Evolutionary conservation across 306 rosid genomes (phyloP).

Genomic region (Medicago arabica): DNA sequence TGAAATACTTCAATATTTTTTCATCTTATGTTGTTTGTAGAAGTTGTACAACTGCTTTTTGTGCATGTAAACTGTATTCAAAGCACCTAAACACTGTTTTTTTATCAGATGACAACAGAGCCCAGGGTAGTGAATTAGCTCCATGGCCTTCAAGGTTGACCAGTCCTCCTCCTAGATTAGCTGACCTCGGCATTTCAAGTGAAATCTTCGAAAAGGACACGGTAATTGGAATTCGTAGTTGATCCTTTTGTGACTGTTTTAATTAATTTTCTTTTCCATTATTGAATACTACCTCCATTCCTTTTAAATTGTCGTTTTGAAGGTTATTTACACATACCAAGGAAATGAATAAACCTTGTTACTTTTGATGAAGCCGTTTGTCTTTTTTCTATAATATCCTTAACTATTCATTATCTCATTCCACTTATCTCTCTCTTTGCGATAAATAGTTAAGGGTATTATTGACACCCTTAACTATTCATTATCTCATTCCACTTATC

Average conservation of each 20-base stretch:
- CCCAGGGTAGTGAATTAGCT: slow-evolving; percentile 83
- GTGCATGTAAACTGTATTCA: slow-evolving; percentile 14
- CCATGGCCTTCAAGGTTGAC: slow-evolving; percentile 93
- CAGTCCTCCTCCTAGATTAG: slow-evolving; percentile 89
- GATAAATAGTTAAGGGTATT: no score
- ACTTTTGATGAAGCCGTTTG: neutral
- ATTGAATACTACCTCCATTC: neutral
- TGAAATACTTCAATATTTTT: neutral
- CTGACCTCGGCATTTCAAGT: slow-evolving; percentile 79
- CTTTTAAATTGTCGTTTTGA: neutral
- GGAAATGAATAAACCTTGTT: neutral
- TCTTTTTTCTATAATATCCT: no score
- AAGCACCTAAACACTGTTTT: slow-evolving; percentile 26
- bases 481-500: no score
- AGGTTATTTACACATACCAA: neutral
- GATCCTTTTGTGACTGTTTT: slow-evolving; percentile 28
- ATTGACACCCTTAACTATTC: no score
- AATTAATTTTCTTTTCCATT: neutral
- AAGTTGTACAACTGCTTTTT: slow-evolving; percentile 15
- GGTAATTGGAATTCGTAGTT: slow-evolving; percentile 52
- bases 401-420: no score
- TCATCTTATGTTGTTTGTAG: slow-evolving; percentile 17
- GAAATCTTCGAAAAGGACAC: slow-evolving; percentile 86
- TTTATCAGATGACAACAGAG: slow-evolving; percentile 73
- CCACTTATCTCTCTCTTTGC: no score